Evolutionary conservation across 345 rosid genomes (phyloP).

Genomic region (Gossypium anomalum): DNA sequence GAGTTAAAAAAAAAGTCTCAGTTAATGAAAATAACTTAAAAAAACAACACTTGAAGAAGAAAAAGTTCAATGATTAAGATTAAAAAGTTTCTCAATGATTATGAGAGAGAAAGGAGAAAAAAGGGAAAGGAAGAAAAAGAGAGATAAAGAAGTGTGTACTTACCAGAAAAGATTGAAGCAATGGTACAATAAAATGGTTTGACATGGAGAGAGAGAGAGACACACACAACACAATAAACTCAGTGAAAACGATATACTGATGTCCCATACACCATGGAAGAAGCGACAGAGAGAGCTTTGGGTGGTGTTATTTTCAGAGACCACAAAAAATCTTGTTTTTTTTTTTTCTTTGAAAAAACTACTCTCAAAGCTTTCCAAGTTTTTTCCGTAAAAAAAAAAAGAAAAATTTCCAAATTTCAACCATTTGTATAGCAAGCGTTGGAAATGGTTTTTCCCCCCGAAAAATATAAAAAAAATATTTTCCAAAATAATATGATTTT

Average conservation of each 20-base stretch:
- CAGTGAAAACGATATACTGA: neutral
- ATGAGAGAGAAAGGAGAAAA: neutral
- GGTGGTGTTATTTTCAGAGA: neutral
- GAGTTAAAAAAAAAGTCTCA: neutral
- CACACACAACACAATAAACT: neutral
- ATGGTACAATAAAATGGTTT: conserved; percentile 4
- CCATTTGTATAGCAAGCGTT: no score
- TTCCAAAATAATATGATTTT: no score
- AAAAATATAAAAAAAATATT: no score
- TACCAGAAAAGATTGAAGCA: neutral
- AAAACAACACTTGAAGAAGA: neutral
- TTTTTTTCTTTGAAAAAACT: neutral
- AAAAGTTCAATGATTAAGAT: neutral
- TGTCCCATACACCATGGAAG: conserved; percentile 9
- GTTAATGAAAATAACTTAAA: neutral
- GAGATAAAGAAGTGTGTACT: neutral
- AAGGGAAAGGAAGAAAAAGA: no score
- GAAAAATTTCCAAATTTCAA: no score
- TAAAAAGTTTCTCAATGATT: conserved; percentile 11
- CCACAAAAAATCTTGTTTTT: neutral
- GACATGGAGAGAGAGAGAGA: neutral
- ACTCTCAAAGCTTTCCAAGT: neutral
- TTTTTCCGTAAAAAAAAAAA: no score
- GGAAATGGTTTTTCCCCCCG: no score
- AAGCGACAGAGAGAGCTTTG: neutral